Conservation (phyloP, 805 yeast species). For the Yamadazyma nakazawae region DNA sequence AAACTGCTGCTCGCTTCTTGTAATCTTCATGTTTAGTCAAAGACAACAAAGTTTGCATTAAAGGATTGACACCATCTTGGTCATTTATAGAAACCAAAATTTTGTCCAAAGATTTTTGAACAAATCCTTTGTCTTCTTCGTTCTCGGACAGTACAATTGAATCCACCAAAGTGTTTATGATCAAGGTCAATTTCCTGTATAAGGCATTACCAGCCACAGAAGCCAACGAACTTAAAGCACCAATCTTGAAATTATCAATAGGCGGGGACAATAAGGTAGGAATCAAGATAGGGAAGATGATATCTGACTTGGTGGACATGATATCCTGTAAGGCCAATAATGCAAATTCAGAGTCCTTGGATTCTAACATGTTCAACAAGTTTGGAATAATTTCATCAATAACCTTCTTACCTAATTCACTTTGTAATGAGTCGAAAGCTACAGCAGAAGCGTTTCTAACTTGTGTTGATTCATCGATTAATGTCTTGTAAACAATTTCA, state of each 20-base stretch:
- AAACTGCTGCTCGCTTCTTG: slow-evolving; percentile 58
- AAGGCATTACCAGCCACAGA: slow-evolving; percentile 86
- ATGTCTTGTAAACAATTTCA: slow-evolving; percentile 69
- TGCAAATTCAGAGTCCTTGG: slow-evolving; percentile 72
- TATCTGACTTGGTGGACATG: slow-evolving; percentile 85
- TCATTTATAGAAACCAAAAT: slow-evolving; percentile 71
- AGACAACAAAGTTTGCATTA: slow-evolving; percentile 75
- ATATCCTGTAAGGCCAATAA: slow-evolving; percentile 86
- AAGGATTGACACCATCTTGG: slow-evolving; percentile 78
- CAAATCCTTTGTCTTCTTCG: slow-evolving; percentile 38
- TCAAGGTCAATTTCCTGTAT: slow-evolving; percentile 65
- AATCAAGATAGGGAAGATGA: slow-evolving; percentile 88
- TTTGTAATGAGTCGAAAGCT: slow-evolving; percentile 86
- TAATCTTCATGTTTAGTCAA: slow-evolving; percentile 75
- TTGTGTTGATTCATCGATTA: slow-evolving; percentile 65
- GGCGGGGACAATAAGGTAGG: slow-evolving; percentile 84
- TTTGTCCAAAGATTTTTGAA: slow-evolving; percentile 57
- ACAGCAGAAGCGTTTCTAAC: slow-evolving; percentile 91
- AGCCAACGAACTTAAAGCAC: slow-evolving; percentile 81
- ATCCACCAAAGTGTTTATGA: slow-evolving; percentile 70
- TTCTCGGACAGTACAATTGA: slow-evolving; percentile 45
- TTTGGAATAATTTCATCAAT: slow-evolving; percentile 87
- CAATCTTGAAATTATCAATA: slow-evolving; percentile 79
- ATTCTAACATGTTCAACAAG: slow-evolving; percentile 53
- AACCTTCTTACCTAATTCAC: slow-evolving; percentile 75